A percentile compares a stretch with the other conserved stretches of the same genome.
Evolutionary conservation across 495 filamentous ascomycete species (phyloP).

Genomic region (Apodospora peruviana): DNA sequence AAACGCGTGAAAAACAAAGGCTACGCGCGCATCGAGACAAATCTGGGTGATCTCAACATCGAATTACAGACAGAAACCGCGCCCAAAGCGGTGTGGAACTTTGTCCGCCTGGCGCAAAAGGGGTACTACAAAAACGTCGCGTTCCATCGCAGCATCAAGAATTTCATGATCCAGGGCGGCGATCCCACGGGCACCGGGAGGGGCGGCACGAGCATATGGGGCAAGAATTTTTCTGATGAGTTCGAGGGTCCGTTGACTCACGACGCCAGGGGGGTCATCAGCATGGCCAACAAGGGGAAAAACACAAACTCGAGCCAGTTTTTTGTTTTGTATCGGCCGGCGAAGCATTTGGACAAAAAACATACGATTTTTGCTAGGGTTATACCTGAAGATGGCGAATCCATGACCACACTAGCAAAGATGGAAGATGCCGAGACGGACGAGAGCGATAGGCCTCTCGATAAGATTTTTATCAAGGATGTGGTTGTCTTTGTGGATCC

Average conservation of each 20-base stretch:
- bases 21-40: conserved; percentile 84
- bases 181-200: conserved; percentile 87
- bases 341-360: conserved; percentile 82
- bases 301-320: conserved; percentile 95
- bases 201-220: conserved; percentile 85
- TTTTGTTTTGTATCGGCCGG: conserved; percentile 83
- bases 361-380: conserved; percentile 93
- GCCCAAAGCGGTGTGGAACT: conserved; percentile 94
- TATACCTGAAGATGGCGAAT: conserved; percentile 66
- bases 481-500: conserved; percentile 88
- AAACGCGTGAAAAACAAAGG: conserved; percentile 81
- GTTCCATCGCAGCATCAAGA: conserved; percentile 89
- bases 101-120: conserved; percentile 77
- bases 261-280: conserved; percentile 69
- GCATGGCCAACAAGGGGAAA: conserved; percentile 98
- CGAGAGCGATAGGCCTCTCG: conserved; percentile 62
- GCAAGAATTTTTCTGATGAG: conserved; percentile 86
- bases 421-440: conserved; percentile 70
- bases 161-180: conserved; percentile 98
- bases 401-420: conserved; percentile 55
- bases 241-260: conserved; percentile 83
- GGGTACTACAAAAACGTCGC: conserved; percentile 79
- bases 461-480: conserved; percentile 74
- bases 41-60: conserved; percentile 74
- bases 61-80: conserved; percentile 89